Conservation (phyloP, 2,329 filamentous ascomycete genomes). For the Stemphylium beticola region DNA sequence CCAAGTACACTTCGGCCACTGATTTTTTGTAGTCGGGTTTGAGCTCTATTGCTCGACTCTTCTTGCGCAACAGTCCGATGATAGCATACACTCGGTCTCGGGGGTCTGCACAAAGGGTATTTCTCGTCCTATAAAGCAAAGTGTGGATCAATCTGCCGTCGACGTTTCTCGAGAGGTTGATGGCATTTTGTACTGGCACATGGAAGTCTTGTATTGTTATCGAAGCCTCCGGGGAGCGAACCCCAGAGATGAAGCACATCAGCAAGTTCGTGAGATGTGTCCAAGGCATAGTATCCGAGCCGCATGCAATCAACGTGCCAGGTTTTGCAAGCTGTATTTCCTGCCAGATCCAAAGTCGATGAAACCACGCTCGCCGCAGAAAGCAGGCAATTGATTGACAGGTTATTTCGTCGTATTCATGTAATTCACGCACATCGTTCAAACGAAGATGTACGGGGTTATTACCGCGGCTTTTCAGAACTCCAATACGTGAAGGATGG, state of each 20-base stretch:
- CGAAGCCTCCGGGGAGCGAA: not conserved
- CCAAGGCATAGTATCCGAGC: not conserved
- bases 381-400: not conserved
- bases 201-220: not conserved
- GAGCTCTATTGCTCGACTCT: not conserved
- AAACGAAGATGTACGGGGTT: not conserved
- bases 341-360: not conserved
- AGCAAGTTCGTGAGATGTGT: not conserved
- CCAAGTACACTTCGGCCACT: not conserved
- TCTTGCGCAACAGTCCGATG: not conserved
- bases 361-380: not conserved
- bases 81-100: constrained; percentile 3
- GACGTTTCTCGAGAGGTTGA: not conserved
- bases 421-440: not conserved
- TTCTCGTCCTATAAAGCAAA: not conserved
- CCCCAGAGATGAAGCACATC: not conserved
- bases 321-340: not conserved
- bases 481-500: not conserved
- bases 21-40: not conserved
- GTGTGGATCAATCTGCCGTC: not conserved
- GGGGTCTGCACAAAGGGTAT: not conserved
- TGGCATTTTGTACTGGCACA: not conserved
- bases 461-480: not conserved
- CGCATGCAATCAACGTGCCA: not conserved
- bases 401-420: not conserved